Evolutionary conservation across 768 basidiomycete species (phyloP), one percentile per base, ranked within the genome.

Genomic region (Kwoniella heveanensis): DNA sequence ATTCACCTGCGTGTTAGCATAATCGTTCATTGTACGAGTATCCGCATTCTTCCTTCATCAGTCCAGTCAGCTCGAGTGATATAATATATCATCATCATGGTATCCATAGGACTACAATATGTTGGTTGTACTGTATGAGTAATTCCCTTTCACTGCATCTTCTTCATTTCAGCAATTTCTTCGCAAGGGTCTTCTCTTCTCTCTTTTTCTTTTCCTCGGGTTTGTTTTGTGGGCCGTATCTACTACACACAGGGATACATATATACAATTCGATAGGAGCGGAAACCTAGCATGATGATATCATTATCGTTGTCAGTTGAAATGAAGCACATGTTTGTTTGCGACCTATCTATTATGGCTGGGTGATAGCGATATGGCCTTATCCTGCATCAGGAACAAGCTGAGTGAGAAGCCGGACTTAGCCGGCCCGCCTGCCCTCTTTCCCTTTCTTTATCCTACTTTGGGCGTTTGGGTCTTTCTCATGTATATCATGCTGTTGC

Each of bases 211-310:
- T 44, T 44, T 17, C n/a, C n/a, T n/a, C n/a, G n/a, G n/a, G 15
- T 44, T 44, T 17, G 9, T 44, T 44, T 17, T 17, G 39, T 7
- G 39, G n/a, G n/a, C n/a, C n/a, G n/a, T n/a, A n/a, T n/a, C n/a
- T n/a, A n/a, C n/a, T n/a, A n/a, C n/a, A n/a, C n/a, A n/a, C n/a
- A n/a, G n/a, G n/a, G n/a, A 17, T 44, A 44, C 39, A 44, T 3
- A 44, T 44, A 10, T 9, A 44, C 39, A 44, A 19, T 7, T 44
- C 39, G 32, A n/a, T n/a, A n/a, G n/a, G n/a, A 13, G 32, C 13
- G 32, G 32, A 6, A 44, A 44, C 39, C 39, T 44, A 44, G 39
- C 39, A 44, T 44, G 39, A 44, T 44, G 39, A 44, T 44, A 44
- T 44, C 39, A 44, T 32, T 32, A 13, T 32, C 32, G 32, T 32